Base-by-base conservation (phyloP, 306 rosid species). In the Cucumis hystrix region DNA sequence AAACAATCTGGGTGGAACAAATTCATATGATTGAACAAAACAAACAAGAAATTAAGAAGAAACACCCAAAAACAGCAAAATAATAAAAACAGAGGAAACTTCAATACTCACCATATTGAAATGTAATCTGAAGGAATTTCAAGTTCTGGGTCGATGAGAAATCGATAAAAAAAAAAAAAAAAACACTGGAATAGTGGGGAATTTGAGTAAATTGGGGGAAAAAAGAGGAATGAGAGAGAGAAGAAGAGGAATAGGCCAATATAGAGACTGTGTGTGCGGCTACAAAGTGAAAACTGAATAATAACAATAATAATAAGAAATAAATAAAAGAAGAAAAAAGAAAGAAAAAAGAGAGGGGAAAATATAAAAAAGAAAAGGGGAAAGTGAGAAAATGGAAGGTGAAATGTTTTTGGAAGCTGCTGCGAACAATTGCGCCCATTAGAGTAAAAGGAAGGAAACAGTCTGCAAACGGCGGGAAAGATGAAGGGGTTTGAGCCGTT, bases 381-480 rank as follows among this genome's bases (percentile, higher is more conserved):
- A 71, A 70, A 70, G 75, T 21, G 18, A 7, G 21, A 70, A 69
- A 68, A 43, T 70, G 75, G 75, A 70, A 70, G 76, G 76, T 71
- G 76, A 71, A 71, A 25, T 23, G 21, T 71, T 71, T 71, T 71
- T 47, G 76, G 76, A 21, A 71, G 76, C 59, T 49, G 35, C 21
- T 23, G 58, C 39, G 35, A 6, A 13, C 75, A 47, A 13, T 47
- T 21, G 75, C 59, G 58, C 58, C 74, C 76, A 71, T 71, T 71
- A 28, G 76, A 71, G 76, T 71, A 71, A 71, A 71, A 47, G 76
- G 76, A 49, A 71, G 37, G 37, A 33, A 33, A 49, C 76, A 45
- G 76, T 15, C 41, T 71, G 41, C 40, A 47, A 49, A 71, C 76
- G 76, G 76, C 76, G 76, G 76, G 76, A 71, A 71, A 71, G 76